Evolutionary conservation across 805 yeast genomes (phyloP).

Genomic region (Debaryomyces castellii): DNA sequence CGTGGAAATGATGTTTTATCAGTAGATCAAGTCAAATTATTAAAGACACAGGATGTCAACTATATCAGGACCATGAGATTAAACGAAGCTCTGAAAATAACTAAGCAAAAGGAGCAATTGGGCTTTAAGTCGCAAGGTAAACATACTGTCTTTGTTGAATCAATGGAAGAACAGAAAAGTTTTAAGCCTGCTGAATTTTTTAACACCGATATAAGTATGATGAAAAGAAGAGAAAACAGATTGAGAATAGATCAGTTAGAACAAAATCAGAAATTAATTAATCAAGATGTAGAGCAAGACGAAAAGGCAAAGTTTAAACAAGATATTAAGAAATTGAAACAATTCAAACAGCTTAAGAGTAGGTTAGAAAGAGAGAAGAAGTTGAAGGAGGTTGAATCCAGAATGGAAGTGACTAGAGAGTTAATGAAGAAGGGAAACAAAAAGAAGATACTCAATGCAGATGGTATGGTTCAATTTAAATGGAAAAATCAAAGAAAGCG

Average conservation of each 20-base stretch:
- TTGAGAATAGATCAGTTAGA: constrained; percentile 60
- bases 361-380: constrained; percentile 71
- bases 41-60: constrained; percentile 89
- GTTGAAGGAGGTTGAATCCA: constrained; percentile 63
- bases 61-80: constrained; percentile 77
- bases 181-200: constrained; percentile 69
- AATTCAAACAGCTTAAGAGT: constrained; percentile 57
- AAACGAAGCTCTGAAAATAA: constrained; percentile 65
- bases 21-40: constrained; percentile 73
- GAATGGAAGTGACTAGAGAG: constrained; percentile 78
- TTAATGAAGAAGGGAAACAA: constrained; percentile 89
- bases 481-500: constrained; percentile 81
- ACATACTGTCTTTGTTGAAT: constrained; percentile 85
- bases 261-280: constrained; percentile 29
- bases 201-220: constrained; percentile 64
- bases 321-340: constrained; percentile 58
- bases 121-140: constrained; percentile 60
- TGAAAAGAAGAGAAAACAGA: constrained; percentile 70
- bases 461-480: constrained; percentile 72
- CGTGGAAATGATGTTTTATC: constrained; percentile 61
- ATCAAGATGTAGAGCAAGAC: constrained; percentile 27
- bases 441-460: constrained; percentile 64
- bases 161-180: constrained; percentile 48
- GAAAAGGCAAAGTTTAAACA: constrained; percentile 30
- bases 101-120: constrained; percentile 50